Evolutionary conservation across 768 basidiomycete species (phyloP).

Genomic region (Lyophyllum atratum): DNA sequence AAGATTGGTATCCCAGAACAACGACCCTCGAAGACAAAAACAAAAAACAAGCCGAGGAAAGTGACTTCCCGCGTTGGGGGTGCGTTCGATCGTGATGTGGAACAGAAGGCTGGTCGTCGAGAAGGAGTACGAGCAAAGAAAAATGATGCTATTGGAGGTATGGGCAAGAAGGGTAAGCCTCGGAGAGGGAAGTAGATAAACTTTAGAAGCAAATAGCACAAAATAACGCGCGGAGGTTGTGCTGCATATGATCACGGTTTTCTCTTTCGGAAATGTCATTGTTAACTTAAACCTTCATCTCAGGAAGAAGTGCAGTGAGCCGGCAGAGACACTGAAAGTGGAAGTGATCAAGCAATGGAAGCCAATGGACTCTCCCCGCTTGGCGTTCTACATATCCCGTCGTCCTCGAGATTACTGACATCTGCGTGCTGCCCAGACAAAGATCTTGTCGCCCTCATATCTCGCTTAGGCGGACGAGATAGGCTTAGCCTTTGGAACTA

Average conservation of each 20-base stretch:
- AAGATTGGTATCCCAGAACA: constrained; percentile 69
- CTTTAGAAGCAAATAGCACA: neutral
- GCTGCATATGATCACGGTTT: neutral
- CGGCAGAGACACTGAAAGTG: neutral
- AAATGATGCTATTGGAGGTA: constrained; percentile 53
- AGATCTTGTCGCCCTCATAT: constrained; percentile 71
- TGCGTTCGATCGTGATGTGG: constrained; percentile 63
- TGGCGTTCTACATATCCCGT: constrained; percentile 56
- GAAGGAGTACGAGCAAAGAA: constrained; percentile 72
- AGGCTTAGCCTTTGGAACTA: constrained; percentile 77
- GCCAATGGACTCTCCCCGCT: constrained; percentile 56
- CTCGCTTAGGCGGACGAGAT: constrained; percentile 67
- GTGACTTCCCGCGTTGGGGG: constrained; percentile 36
- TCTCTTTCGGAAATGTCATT: no score
- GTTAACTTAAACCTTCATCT: no score
- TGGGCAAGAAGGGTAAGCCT: constrained; percentile 51
- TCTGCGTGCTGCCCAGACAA: constrained; percentile 86
- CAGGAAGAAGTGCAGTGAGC: neutral
- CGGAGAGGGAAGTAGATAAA: constrained; percentile 23
- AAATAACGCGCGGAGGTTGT: neutral
- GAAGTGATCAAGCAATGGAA: constrained; percentile 32
- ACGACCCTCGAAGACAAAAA: constrained; percentile 30
- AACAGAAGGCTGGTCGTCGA: constrained; percentile 37
- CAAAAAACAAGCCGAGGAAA: constrained; percentile 33
- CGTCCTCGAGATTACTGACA: constrained; percentile 55